Base-by-base conservation (phyloP, 306 rosid species). In the Cucurbita argyrosperma region DNA sequence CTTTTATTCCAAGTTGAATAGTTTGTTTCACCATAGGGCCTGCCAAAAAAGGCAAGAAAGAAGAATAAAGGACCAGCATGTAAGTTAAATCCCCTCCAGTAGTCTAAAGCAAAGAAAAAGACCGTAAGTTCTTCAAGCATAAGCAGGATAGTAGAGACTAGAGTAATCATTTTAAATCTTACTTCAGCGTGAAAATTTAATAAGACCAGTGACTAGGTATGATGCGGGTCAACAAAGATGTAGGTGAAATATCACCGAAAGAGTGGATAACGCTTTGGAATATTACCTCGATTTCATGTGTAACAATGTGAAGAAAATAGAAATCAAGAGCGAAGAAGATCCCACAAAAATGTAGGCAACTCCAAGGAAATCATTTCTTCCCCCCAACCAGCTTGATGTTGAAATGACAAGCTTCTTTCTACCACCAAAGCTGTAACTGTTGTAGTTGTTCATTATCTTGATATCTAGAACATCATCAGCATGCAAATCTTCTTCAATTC, bases 281-380 rank as follows among this genome's bases (percentile, higher is more conserved):
- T 18, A 60, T 81, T 88, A 94, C 98, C 97, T 89, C 50, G 30
- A 74, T 79, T 86, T 94, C 84, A 90, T 40, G 68, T 94, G 98
- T 75, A 94, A 92, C 82, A 94, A 76, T 77, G 87, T 71, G 90
- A 94, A 94, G 89, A 86, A 62, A 58, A 90, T 53, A 74, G 92
- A 83, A 74, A 85, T 79, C 56, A 94, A 43, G 81, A 94, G 76
- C 74, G 88, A 87, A 51, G 81, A 83, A 39, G 83, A 76, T 40
- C 98, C 98, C 67, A 90, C 88, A 81, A 85, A 79, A 65, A 90
- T 79, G 84, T 80, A 90, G 79, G 97, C 87, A 37, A 87, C 59
- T 76, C 98, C 98, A 47, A 88, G 92, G 84, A 94, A 94, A 86
- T 94, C 89, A 43, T 94, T 94, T 83, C 86, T 94, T 77, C 98